Conservation (phyloP, 129 eudicot species). For the Lactuca sativa region DNA sequence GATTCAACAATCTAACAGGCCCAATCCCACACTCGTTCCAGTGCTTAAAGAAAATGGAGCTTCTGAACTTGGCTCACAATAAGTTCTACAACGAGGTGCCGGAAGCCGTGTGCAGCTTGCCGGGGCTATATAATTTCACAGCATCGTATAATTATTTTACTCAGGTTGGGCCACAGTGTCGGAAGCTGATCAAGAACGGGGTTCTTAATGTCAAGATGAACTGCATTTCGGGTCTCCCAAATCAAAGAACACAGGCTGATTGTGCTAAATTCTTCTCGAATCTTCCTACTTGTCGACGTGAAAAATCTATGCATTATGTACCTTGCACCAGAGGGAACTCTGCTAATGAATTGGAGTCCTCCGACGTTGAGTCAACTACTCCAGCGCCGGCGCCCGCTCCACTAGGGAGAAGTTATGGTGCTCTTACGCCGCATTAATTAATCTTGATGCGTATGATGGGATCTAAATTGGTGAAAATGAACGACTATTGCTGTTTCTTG, state of each 20-base stretch:
- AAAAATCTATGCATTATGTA: background rate
- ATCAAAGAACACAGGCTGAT: slow-evolving; percentile 41
- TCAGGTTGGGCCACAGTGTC: slow-evolving; percentile 42
- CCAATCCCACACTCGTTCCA: slow-evolving; percentile 44
- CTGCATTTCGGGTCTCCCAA: slow-evolving; percentile 45
- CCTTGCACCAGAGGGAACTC: slow-evolving; percentile 19
- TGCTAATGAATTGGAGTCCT: background rate
- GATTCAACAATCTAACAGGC: slow-evolving; percentile 37
- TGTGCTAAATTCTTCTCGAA: slow-evolving; percentile 35
- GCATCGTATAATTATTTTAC: slow-evolving; percentile 45
- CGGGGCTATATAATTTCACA: slow-evolving; percentile 27
- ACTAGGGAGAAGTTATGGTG: background rate
- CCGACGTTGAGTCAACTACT: background rate
- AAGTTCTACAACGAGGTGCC: slow-evolving; percentile 40
- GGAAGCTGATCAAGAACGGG: slow-evolving; percentile 21
- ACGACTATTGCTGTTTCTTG: background rate
- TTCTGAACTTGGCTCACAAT: slow-evolving; percentile 38
- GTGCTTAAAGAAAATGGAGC: slow-evolving; percentile 35
- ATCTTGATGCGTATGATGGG: background rate
- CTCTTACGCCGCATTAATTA: slow-evolving; percentile 3
- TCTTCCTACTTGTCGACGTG: background rate
- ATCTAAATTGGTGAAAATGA: background rate
- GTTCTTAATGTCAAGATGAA: slow-evolving; percentile 43
- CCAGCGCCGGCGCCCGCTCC: background rate
- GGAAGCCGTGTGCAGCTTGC: slow-evolving; percentile 38